Base-by-base conservation (phyloP, 129 eudicot species). In the Scalesia atractyloides region DNA sequence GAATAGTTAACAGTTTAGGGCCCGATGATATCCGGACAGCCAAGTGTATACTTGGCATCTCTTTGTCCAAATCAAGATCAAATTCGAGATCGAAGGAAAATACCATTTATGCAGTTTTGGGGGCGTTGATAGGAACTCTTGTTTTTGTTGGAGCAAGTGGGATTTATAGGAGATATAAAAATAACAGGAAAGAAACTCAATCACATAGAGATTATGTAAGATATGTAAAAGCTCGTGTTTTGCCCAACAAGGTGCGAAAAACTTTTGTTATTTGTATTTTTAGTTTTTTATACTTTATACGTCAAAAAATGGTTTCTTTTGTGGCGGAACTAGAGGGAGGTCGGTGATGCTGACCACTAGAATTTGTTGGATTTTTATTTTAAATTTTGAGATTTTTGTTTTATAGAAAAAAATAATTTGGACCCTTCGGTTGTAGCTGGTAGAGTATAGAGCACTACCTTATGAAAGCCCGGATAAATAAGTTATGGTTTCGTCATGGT, bases 181-280 rank as follows among this genome's bases (percentile, higher is more conserved):
- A 61, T 59, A 80, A 67, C 52, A 76, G 73, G 72, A 85, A 70
- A 22, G 76, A 78, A 64, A 34, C 72, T 60, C 82, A 72, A 1
- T 16, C 70, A 16, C 90, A 88, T 74, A 79, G 64, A 66, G 77
- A 76, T n/a, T 82, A 86, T 73, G 84, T 91, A 0, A 53, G 54
- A 15, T 72, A 76, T 19, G 87, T 84, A 3, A 80, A 75, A 61
- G 83, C 86, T n/a, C 82, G 76, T 16, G 86, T 87, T 75, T 84
- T 84, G 48, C 95, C 97, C 4, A 87, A 84, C 66, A 75, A 0
- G 90, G 95, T 18, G 87, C 90, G 6, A 91, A 82, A 41, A 7
- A 41, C 10, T 41, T 41, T 41, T 41, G 46, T 37, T 37, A 37
- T 37, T 37, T 37, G 44, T 37, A 37, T 5, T 6, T 37, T 37